Evolutionary conservation across 139 green algal genomes (phyloP).

Genomic region (Auxenochlorella protothecoides): DNA sequence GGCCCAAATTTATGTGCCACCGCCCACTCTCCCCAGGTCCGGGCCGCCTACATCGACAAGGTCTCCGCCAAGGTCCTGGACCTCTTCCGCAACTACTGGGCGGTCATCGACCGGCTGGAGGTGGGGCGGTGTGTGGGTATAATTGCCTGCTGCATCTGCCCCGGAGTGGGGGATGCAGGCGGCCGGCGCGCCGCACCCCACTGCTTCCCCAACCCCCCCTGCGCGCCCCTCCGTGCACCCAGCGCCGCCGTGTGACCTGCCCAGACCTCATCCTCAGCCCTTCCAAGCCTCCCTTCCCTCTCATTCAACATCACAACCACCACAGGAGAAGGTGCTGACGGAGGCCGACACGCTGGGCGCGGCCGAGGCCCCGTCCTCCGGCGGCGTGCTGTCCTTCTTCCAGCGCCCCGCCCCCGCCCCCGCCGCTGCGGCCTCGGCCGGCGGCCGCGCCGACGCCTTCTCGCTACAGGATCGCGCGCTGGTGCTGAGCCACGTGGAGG

Average conservation of each 20-base stretch:
- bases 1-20: too few species aligned
- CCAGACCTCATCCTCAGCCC: too few species aligned
- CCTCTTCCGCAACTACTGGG: conserved; percentile 84
- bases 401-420: conserved; percentile 3
- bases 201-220: conserved; percentile 6
- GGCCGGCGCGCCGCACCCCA: background rate
- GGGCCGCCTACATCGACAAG: conserved; percentile 63
- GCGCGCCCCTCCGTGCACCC: too few species aligned
- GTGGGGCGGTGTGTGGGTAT: background rate
- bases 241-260: too few species aligned
- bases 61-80: conserved; percentile 66
- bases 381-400: conserved; percentile 23
- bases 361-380: conserved; percentile 9
- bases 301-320: background rate
- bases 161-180: background rate
- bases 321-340: conserved; percentile 33
- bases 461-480: conserved; percentile 51
- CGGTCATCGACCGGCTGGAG: conserved; percentile 59
- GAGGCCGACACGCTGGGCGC: conserved; percentile 44
- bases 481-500: conserved; percentile 65
- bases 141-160: too few species aligned
- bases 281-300: too few species aligned
- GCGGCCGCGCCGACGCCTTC: conserved; percentile 34
- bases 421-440: background rate
- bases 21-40: conserved; percentile 31